Evolutionary conservation across 139 green algal genomes (phyloP), one percentile per base, ranked within the genome.

Genomic region (Trebouxia sp.): DNA sequence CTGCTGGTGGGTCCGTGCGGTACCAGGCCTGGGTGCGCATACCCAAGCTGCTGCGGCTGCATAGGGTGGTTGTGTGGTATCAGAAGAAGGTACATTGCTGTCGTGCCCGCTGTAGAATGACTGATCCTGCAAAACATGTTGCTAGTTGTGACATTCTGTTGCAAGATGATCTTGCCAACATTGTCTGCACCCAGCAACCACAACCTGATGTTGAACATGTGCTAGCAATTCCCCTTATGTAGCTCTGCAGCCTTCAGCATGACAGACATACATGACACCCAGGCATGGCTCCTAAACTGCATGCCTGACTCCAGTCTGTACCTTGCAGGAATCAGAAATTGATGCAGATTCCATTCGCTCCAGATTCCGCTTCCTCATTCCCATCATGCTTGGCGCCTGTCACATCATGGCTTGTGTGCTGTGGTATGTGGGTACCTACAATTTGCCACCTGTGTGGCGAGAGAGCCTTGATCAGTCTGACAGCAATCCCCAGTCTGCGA

Each of bases 371-470:
- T 76, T 58, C 43, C 78, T 87, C 24, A 42, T 70, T 39, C 79
- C 79, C 32, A 62, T 87, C 32, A 78, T 87, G 42, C 32, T 87
- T 32, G 83, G 65, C 12, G 37, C 81, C n/a, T 74, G 45, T 6
- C 83, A 87, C 48, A 24, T 87, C 12, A 65, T 81, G 37, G 83
- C 78, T n/a, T 87, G 83, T 76, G 43, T 82, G 32, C 77, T 77
- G 79, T 87, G 83, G 83, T 87, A 83, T 47, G 47, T 87, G 24
- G 83, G 83, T 67, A 81, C 75, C 24, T 69, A 72, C 35, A 55
- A 30, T 20, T 38, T 53, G 65, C 42, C 38, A 9, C 35, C 37
- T 7, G 32, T 41, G n/a, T n/a, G n/a, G n/a, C n/a, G n/a, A n/a
- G n/a, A n/a, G 26, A 39, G 10, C 62, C 56, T 20, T 15, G 35